phyloP scores from a whole-genome alignment of 2,329 filamentous ascomycete species.

The Phaeosphaeria sp. region DNA sequence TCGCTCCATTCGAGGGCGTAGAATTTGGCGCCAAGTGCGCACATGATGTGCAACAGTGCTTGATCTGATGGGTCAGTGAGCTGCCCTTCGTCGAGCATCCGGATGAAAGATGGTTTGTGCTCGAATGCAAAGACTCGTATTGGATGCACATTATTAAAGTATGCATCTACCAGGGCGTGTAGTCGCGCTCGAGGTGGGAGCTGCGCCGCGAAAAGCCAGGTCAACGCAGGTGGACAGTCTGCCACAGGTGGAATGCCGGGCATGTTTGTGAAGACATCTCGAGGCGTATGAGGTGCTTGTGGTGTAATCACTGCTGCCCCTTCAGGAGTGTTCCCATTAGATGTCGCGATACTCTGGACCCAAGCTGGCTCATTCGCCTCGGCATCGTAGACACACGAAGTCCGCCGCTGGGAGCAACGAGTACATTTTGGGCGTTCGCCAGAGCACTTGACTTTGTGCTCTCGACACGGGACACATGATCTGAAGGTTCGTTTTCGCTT shows the following conservation, averaged over 20 bases:
- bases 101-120: slow-evolving; percentile 42
- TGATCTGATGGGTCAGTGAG: slow-evolving; percentile 36
- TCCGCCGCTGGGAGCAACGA: slow-evolving; percentile 34
- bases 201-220: slow-evolving; percentile 33
- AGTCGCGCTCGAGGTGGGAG: slow-evolving; percentile 31
- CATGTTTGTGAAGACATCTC: slow-evolving; percentile 15
- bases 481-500: slow-evolving; percentile 42
- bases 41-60: slow-evolving; percentile 42
- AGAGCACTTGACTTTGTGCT: slow-evolving; percentile 42
- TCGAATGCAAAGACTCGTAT: slow-evolving; percentile 38
- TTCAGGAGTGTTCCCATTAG: slow-evolving; percentile 14
- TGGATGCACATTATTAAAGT: slow-evolving; percentile 42
- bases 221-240: slow-evolving; percentile 28
- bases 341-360: slow-evolving; percentile 36
- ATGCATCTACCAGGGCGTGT: slow-evolving; percentile 36
- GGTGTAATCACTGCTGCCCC: slow-evolving; percentile 16
- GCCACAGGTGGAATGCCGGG: slow-evolving; percentile 18
- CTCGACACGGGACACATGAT: slow-evolving; percentile 38
- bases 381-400: slow-evolving; percentile 36
- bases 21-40: slow-evolving; percentile 37
- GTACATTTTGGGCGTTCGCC: slow-evolving; percentile 39
- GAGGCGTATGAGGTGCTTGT: slow-evolving; percentile 20
- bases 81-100: slow-evolving; percentile 41
- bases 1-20: slow-evolving; percentile 42
- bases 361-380: slow-evolving; percentile 40